Conservation (phyloP, 306 rosid species). For the Citrullus colocynthis region DNA sequence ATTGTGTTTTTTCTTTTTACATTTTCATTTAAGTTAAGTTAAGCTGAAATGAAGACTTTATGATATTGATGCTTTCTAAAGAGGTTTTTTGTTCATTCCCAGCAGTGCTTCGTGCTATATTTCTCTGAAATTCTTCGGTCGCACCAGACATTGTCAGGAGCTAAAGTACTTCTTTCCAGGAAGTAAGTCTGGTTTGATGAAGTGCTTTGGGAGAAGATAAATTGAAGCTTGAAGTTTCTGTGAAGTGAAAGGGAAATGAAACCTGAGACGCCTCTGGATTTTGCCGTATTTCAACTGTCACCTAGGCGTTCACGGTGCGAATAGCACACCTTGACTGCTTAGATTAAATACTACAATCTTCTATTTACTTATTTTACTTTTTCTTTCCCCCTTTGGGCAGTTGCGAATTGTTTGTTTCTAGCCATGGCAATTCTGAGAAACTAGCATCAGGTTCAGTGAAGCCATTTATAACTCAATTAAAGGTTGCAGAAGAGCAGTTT, state of each 20-base stretch:
- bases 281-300: slow-evolving; percentile 82
- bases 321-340: slow-evolving; percentile 10
- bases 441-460: slow-evolving; percentile 82
- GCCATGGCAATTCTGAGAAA: slow-evolving; percentile 67
- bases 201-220: slow-evolving; percentile 20
- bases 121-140: not conserved
- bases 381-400: slow-evolving; percentile 28
- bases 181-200: slow-evolving; percentile 28
- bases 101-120: not conserved
- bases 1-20: not conserved
- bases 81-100: not conserved
- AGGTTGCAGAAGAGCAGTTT: slow-evolving; percentile 81
- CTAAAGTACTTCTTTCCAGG: slow-evolving; percentile 13
- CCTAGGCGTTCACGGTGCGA: slow-evolving; percentile 74
- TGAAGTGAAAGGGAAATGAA: slow-evolving; percentile 52
- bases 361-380: slow-evolving; percentile 2
- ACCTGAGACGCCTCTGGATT: slow-evolving; percentile 78
- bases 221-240: slow-evolving; percentile 7
- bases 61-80: not conserved
- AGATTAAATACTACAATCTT: not conserved
- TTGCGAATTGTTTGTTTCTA: slow-evolving; percentile 72
- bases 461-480: slow-evolving; percentile 75
- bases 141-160: slow-evolving; percentile 16
- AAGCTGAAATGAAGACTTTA: not conserved
- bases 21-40: not conserved